Base-by-base conservation (phyloP, 441 rosid species). In the Theobroma grandiflorum region DNA sequence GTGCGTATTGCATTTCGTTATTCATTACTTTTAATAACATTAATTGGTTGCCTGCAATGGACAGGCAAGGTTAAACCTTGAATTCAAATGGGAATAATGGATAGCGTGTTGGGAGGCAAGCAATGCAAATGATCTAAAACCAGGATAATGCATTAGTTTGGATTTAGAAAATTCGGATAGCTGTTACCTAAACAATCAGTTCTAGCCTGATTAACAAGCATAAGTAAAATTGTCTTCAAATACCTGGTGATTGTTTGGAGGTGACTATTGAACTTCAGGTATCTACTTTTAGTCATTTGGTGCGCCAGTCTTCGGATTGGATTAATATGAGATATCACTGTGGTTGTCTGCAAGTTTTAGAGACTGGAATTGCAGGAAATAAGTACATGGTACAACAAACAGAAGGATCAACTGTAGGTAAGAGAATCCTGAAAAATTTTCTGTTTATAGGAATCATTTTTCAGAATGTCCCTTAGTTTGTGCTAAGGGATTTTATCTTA, bases 11-110 rank as follows among this genome's bases (percentile, higher is more conserved):
- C 65, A 1, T 4, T 33, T 22, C n/a, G 8, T 42, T 45, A 75
- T 31, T 62, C 45, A 8, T 43, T 74, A 10, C 76, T 55, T 5
- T 2, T 55, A 12, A 12, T 57, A 57, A 53, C 4, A 55, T 72
- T 33, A 42, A 15, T 53, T 35, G 35, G 31, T 50, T 71, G 55
- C 38, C 31, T 49, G 26, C 75, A 15, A 50, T 45, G 55, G 12
- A 52, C 43, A 33, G 14, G 42, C 58, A 50, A 11, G 35, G 35
- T 66, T 18, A n/a, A 72, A 53, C 62, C 64, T 10, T 16, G 20
- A 73, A 73, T 73, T 72, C 31, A 53, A 16, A 53, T 18, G 76
- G 62, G 47, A 72, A 33, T 53, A 50, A 53, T 37, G 26, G 20
- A 14, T 42, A 20, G 35, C n/a, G 5, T 33, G 45, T 53, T 53